Base-by-base conservation (phyloP, 2,329 filamentous ascomycete species). In the Teratosphaeria gauchensis region DNA sequence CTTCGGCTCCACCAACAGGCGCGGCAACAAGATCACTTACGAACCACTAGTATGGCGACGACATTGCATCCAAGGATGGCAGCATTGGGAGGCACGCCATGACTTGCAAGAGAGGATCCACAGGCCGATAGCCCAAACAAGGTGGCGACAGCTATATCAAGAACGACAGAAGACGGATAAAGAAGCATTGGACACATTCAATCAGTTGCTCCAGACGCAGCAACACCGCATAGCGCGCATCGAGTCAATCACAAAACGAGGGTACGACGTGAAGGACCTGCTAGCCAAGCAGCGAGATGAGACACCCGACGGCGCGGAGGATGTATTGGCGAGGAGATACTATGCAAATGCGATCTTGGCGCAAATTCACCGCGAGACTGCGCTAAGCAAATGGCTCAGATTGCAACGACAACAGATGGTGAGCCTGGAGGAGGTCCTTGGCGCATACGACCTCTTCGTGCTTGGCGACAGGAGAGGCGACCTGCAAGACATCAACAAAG, bases 371-470 rank as follows among this genome's bases (percentile, higher is more conserved):
- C 84, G 92, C 62, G 83, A 84, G 62, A 82, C 88, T 58, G 92
- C 91, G 7, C 80, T 97, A 58, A 80, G 86, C 51, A 83, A 89
- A 69, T 97, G 92, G 92, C 77, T 76, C 62, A 80, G 80, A 57
- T 64, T 89, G 56, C 74, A 72, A 51, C 76, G 80, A 5, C 21
- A 31, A 12, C 78, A 81, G 56, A 73, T 77, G 57, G 76, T 84
- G 24, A 72, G 82, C 7, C 78, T 96, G 21, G 92, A 96, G 70
- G 81, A 82, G 59, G 87, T 87, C 1, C 76, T 97, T 16, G 88
- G 86, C 21, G 88, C 87, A 14, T 95, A 95, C 71, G 94, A 97
- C 72, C 82, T 97, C 74, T 97, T 97, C 73, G 84, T 95, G 53
- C 77, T 92, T 31, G 84, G 87, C 63, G 86, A 87, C 57, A 81